Evolutionary conservation across 768 basidiomycete genomes (phyloP).

Genomic region (Boletus pseudo-olivaceus): DNA sequence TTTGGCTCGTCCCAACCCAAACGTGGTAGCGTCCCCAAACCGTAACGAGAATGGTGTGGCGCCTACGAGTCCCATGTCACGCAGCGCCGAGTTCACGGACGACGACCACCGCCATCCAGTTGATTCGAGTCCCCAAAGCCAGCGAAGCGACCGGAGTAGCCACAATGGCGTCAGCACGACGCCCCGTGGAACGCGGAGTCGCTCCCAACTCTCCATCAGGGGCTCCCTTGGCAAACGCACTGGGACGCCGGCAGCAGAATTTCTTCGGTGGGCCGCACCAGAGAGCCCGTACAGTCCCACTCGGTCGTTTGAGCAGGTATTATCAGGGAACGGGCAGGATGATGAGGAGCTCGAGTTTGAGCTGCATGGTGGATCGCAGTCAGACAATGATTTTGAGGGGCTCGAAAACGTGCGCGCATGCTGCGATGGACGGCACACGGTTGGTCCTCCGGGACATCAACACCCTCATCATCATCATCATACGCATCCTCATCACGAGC

Average conservation of each 20-base stretch:
- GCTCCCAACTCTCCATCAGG: conserved; percentile 68
- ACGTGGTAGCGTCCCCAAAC: conserved; percentile 21
- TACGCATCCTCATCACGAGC: conserved; percentile 51
- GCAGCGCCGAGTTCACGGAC: conserved; percentile 42
- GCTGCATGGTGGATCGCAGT: conserved; percentile 67
- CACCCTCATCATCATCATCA: conserved; percentile 60
- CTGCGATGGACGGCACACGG: conserved; percentile 84
- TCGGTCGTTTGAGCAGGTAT: conserved; percentile 61
- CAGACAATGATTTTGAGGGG: conserved; percentile 84
- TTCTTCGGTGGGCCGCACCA: conserved; percentile 72
- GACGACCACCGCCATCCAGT: conserved; percentile 47
- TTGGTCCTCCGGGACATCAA: conserved; percentile 58
- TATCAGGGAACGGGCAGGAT: conserved; percentile 33
- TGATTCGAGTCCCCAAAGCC: conserved; percentile 68
- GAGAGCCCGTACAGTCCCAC: conserved; percentile 78
- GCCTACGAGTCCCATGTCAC: conserved; percentile 50
- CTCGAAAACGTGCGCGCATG: conserved; percentile 94
- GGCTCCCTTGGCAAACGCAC: conserved; percentile 81
- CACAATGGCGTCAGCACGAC: conserved; percentile 67
- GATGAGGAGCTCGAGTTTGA: conserved; percentile 79
- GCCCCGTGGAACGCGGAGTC: conserved; percentile 72
- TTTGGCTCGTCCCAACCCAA: conserved; percentile 63
- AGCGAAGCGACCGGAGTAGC: conserved; percentile 62
- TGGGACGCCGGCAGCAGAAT: conserved; percentile 91
- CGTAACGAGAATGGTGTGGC: conserved; percentile 32